Base-by-base conservation (phyloP, 306 rosid genomes). In the Lagenaria siceraria region DNA sequence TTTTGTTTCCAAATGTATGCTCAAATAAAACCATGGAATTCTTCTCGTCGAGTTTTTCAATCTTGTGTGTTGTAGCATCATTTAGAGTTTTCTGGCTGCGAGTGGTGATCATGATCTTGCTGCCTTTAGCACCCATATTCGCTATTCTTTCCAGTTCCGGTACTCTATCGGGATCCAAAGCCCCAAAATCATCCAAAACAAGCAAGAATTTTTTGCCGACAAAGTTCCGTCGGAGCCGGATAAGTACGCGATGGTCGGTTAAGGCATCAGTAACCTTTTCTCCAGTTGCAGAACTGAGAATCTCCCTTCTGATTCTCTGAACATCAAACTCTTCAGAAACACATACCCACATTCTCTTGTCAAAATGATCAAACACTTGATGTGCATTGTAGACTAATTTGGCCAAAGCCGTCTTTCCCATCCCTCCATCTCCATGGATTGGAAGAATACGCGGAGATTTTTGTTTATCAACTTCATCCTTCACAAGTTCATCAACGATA, bases 111-210 rank as follows among this genome's bases (percentile, higher is more conserved):
- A 83, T 22, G 76, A 80, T 52, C 68, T 80, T 80, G 59, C 81
- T 77, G 22, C 78, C 86, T 5, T 31, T 33, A 13, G 73, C 78
- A 29, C 86, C 86, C 53, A 70, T 58, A 25, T 29, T 63, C 12
- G 77, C 17, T 15, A 76, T 13, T 25, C 42, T 2, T 43, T 74
- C 78, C 22, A 83, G 24, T n/a, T 76, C 83, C 18, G 17, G 8
- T 80, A 74, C 74, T 80, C 75, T 80, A 2, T 8, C 13, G 1
- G 54, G 42, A 43, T 43, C 17, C 35, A 80, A 78, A 56, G 49
- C 71, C 77, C 83, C 81, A 31, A 80, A 79, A 83, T 83, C 86
- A 63, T 80, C 83, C 72, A 83, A 61, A 22, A 80, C 83, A 25
- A 83, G 58, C 51, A 83, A 73, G 59, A 83, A 81, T 63, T 58